Evolutionary conservation across 495 filamentous ascomycete species (phyloP), one percentile per base, ranked within the genome.

Genomic region (Penicillium antarcticum): DNA sequence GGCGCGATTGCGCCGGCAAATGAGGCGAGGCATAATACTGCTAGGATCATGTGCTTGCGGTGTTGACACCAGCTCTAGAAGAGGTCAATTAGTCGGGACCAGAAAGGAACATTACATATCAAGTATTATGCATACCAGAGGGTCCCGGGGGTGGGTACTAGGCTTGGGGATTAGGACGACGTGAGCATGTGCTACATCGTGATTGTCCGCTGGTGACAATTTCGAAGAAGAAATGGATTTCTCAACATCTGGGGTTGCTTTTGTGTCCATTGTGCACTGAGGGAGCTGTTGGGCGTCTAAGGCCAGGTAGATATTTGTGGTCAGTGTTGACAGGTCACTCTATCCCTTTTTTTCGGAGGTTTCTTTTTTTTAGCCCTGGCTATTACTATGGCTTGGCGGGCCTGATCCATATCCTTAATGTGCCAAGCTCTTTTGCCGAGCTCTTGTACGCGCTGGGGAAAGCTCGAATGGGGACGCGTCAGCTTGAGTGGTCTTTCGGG

Each of bases 161-260:
- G 77, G 76, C 46, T 72, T 68, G 4, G 77, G 77, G 36, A 79
- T 66, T 16, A 79, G 60, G 12, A 79, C 68, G 33, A 80, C 33
- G 4, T 65, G 59, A 10, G 34, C 47, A 24, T 51, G 26, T 29
- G 26, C 3, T 34, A 16, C 34, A 6, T 32, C 43, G n/a, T 56
- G 42, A 13, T 52, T 49, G 9, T 56, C 24, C 13, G n/a, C n/a
- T 14, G n/a, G 12, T 5, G 29, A 1, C 5, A 7, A 9, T 1
- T 9, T 29, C 32, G 17, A 21, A 33, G 1, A 63, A 46, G 55
- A 74, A 78, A 1, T 74, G 47, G 13, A 42, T 42, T 24, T 41
- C 45, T 41, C 17, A 13, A 43, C 34, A 44, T 45, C 13, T 18
- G 26, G n/a, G 31, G 13, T 13, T 38, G 29, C 41, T 37, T 37